Evolutionary conservation across 2,329 filamentous ascomycete genomes (phyloP).

Genomic region (Kalaharituber pfeilii): DNA sequence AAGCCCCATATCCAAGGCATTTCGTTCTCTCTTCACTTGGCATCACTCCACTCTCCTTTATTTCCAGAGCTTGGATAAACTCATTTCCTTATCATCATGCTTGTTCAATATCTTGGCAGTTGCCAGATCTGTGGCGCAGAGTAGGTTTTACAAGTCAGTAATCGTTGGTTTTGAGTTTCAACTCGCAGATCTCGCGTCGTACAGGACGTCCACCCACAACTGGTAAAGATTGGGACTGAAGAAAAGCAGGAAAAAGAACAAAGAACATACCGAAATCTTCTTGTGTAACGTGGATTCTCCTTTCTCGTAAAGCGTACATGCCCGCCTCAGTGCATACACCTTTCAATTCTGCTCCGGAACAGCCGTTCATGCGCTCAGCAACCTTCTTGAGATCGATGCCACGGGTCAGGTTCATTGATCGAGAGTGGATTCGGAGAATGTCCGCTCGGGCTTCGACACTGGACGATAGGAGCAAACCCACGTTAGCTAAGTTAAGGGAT

Average conservation of each 20-base stretch:
- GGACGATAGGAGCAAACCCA: conserved; percentile 6
- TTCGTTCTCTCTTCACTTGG: too few relatives aligned
- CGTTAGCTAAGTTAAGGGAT: conserved; percentile 11
- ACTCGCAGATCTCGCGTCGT: too few relatives aligned
- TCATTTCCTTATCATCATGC: conserved; percentile 95
- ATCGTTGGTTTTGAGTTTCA: too few relatives aligned
- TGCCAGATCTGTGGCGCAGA: conserved; percentile 44
- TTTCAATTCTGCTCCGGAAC: conserved; percentile 92
- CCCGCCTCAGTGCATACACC: conserved; percentile 97
- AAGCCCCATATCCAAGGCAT: too few relatives aligned
- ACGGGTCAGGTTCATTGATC: conserved; percentile 95
- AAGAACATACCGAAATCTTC: conserved; percentile 58
- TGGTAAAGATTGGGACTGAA: too few relatives aligned
- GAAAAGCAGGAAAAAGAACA: not conserved
- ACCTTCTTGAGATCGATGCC: conserved; percentile 98
- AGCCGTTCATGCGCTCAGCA: conserved; percentile 99
- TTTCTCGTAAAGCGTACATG: conserved; percentile 92
- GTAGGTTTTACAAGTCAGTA: not conserved
- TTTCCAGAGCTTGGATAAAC: conserved; percentile 74
- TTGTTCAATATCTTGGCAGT: conserved; percentile 99
- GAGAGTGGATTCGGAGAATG: conserved; percentile 90
- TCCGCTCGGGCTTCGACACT: conserved; percentile 84
- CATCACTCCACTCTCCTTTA: too few relatives aligned
- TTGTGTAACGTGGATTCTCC: conserved; percentile 93
- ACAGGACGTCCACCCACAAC: too few relatives aligned